A percentile compares a stretch with the other conserved stretches of the same genome.
These are phyloP conservation scores for Metschnikowia matae DNA, from an alignment of 805 yeast species.

Conservation along the genomic window DNA sequence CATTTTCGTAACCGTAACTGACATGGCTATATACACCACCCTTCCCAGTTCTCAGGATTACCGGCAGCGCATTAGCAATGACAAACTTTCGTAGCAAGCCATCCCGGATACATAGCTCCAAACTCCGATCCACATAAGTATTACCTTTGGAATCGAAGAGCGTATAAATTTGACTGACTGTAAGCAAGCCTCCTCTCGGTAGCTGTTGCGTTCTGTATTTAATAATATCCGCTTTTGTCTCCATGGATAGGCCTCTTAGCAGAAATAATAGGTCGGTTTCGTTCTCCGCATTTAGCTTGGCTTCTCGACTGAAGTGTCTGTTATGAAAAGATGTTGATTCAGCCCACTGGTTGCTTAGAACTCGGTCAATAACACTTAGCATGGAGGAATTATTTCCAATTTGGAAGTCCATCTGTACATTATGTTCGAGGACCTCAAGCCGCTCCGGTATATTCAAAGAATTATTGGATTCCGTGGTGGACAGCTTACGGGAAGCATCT, in stretches of 20 bases:
- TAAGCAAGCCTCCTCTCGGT: slow-evolving; percentile 36
- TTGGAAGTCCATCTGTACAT: slow-evolving; percentile 39
- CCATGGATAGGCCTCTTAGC: slow-evolving; percentile 32
- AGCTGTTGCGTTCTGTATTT: slow-evolving; percentile 30
- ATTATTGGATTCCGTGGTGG: background rate
- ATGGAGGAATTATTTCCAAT: slow-evolving; percentile 29
- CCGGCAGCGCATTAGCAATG: slow-evolving; percentile 43
- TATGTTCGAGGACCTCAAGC: slow-evolving; percentile 27
- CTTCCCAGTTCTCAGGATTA: slow-evolving; percentile 38
- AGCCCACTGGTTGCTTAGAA: slow-evolving; percentile 36
- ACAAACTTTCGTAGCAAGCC: slow-evolving; percentile 39
- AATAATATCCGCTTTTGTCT: slow-evolving; percentile 34
- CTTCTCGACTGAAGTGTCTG: slow-evolving; percentile 17
- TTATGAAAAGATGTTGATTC: slow-evolving; percentile 29
- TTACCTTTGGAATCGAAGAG: slow-evolving; percentile 41
- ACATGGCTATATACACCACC: slow-evolving; percentile 16
- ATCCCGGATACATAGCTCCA: slow-evolving; percentile 34
- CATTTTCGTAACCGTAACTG: slow-evolving; percentile 42
- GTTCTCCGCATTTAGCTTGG: slow-evolving; percentile 8
- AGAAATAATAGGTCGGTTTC: slow-evolving; percentile 30
- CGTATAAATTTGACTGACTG: slow-evolving; percentile 48
- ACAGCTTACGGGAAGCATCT: slow-evolving; percentile 4
- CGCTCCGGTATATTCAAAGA: slow-evolving; percentile 8
- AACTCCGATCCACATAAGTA: slow-evolving; percentile 47
- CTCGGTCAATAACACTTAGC: slow-evolving; percentile 28